Conservation (phyloP, 2,329 filamentous ascomycete genomes). For the Pyricularia pennisetigena region DNA sequence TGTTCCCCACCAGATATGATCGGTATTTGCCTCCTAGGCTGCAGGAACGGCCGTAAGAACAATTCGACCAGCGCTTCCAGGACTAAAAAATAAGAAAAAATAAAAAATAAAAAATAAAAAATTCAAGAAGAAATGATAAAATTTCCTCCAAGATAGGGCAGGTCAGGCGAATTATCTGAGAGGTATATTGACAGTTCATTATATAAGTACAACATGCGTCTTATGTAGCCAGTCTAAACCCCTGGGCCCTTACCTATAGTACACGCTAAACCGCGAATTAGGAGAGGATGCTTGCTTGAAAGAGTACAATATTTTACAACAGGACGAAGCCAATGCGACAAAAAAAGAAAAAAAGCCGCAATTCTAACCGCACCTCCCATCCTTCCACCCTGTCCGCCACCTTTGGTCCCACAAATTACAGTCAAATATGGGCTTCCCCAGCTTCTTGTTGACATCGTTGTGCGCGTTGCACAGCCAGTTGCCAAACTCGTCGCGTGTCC, state of each 20-base stretch:
- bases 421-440: constrained; percentile 88
- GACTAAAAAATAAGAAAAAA: too few relatives aligned
- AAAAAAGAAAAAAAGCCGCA: background rate
- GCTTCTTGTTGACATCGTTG: constrained; percentile 78
- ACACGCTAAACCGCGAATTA: background rate
- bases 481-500: constrained; percentile 60
- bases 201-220: background rate
- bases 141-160: background rate
- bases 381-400: constrained; percentile 84
- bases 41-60: background rate
- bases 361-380: constrained; percentile 47
- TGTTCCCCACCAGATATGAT: background rate
- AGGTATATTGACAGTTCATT: background rate
- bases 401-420: constrained; percentile 86
- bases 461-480: constrained; percentile 78
- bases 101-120: too few relatives aligned
- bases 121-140: too few relatives aligned
- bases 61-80: background rate
- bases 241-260: background rate
- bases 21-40: background rate
- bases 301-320: background rate
- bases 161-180: background rate
- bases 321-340: background rate
- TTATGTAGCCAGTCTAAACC: background rate
- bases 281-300: background rate